phyloP scores from a whole-genome alignment of 305 asterid genomes.

The Fraxinus dipetala region DNA sequence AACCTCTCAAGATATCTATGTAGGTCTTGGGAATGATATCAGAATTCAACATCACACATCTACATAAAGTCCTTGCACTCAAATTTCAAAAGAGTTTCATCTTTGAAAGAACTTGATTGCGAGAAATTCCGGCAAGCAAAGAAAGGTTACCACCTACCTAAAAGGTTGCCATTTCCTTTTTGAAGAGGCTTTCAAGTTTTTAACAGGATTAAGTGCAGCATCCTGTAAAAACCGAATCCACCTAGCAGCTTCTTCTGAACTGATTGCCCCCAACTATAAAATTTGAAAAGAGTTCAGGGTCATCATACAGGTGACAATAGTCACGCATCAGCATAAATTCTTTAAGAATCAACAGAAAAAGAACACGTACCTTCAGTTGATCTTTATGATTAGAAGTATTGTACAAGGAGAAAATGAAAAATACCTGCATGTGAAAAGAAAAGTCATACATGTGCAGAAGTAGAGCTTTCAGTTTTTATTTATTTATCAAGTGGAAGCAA shows the following conservation, averaged over 20 bases:
- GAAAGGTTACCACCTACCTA: constrained; percentile 42
- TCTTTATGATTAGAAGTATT: constrained; percentile 76
- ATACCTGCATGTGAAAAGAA: constrained; percentile 46
- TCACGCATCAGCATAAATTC: not conserved
- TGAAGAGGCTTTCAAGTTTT: constrained; percentile 38
- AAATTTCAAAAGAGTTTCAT: not conserved
- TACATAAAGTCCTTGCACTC: not conserved
- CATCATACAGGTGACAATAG: not conserved
- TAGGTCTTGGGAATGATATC: not conserved
- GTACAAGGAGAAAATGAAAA: constrained; percentile 60
- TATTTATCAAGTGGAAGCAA: not conserved
- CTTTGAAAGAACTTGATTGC: not conserved
- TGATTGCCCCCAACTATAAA: constrained; percentile 70
- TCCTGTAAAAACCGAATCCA: constrained; percentile 76
- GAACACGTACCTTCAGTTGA: constrained; percentile 67
- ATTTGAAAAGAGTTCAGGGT: constrained; percentile 14
- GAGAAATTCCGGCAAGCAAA: not conserved
- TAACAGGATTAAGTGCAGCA: constrained; percentile 57
- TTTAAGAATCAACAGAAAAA: not conserved
- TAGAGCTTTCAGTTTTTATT: not conserved
- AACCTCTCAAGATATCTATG: not conserved
- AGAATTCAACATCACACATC: not conserved
- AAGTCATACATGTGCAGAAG: not conserved
- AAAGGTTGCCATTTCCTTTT: constrained; percentile 77
- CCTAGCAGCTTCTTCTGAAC: constrained; percentile 86